A percentile compares a stretch with the other conserved stretches of the same genome.
These are phyloP conservation scores for Hericium coralloides DNA, from an alignment of 768 basidiomycete species.

Conservation along the genomic window DNA sequence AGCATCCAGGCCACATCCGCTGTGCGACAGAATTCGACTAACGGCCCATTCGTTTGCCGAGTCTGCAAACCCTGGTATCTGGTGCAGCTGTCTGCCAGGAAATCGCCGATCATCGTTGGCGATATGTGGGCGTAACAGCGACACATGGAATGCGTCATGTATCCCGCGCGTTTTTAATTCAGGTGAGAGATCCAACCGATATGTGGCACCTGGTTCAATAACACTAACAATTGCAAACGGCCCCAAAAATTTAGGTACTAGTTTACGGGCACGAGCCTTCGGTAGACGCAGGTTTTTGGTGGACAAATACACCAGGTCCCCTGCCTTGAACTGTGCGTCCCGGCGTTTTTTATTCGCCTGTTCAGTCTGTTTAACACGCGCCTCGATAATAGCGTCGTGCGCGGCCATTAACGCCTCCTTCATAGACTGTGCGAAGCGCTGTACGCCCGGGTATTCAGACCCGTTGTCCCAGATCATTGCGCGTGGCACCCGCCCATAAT, in stretches of 20 bases:
- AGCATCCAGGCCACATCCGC: not conserved
- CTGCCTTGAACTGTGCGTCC: conserved; percentile 6
- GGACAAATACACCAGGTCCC: conserved; percentile 27
- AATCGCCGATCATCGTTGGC: not conserved
- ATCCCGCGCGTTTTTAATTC: not conserved
- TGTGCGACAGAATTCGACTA: not conserved
- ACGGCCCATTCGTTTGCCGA: not conserved
- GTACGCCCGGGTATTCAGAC: conserved; percentile 20
- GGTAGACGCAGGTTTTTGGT: conserved; percentile 28
- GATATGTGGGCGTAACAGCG: not conserved
- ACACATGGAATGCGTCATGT: not conserved
- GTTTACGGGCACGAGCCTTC: conserved; percentile 24
- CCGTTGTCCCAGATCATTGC: conserved; percentile 22
- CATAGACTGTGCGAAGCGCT: conserved; percentile 18
- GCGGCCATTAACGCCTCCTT: conserved; percentile 19
- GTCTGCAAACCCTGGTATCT: not conserved
- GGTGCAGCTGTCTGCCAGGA: not conserved
- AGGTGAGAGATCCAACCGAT: not conserved
- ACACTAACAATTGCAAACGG: conserved; percentile 24
- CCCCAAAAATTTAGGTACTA: conserved; percentile 30
- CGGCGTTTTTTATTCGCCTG: conserved; percentile 18
- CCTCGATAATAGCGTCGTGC: conserved; percentile 30
- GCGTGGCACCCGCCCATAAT: conserved; percentile 22
- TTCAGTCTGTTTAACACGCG: conserved; percentile 22
- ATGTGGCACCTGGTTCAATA: not conserved